Evolutionary conservation across 192 early-diverging fungal species (phyloP), one percentile per base, ranked within the genome.

Genomic region (Backusella psychrophila): DNA sequence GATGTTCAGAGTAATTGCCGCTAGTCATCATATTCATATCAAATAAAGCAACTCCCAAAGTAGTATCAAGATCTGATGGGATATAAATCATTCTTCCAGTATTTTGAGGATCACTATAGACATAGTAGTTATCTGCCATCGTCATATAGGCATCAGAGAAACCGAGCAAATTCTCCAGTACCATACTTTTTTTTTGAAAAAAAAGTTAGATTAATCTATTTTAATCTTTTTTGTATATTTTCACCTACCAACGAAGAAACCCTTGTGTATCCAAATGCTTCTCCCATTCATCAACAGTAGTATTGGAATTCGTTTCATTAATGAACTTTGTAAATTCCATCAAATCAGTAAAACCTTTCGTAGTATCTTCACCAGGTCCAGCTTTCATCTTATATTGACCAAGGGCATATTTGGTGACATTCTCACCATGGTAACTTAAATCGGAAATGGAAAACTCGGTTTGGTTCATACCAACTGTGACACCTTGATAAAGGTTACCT

Each of bases 361-460:
- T 11, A 3, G 17, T 63, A 4, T 65, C 26, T 73, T 29, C 15
- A 31, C 52, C 14, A 17, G 72, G 56, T 0, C 56, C 56, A 6
- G 72, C 72, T 39, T 73, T 73, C 19, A 73, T 39, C 2, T 59
- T 39, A 63, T 73, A 73, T 39, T 56, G 34, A n/a, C 72, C 72
- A 39, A 56, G 52, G 3, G 49, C 34, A 65, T 73, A 73, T 0
- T 63, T 35, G 4, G 53, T 59, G 14, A 73, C 8, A 41, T 73
- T 73, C 11, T 26, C 9, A 6, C n/a, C 11, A 63, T 73, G 23
- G 12, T 72, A 72, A n/a, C 31, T 33, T 72, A 73, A 39, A 39
- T 59, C 42, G 6, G 53, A 63, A 38, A 73, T 63, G 12, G 26
- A 11, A 44, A 41, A 38, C 11, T 44, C 14, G 38, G 69, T 46